Base-by-base conservation (phyloP, 805 yeast genomes). In the Wickerhamomyces rabaulensis region DNA sequence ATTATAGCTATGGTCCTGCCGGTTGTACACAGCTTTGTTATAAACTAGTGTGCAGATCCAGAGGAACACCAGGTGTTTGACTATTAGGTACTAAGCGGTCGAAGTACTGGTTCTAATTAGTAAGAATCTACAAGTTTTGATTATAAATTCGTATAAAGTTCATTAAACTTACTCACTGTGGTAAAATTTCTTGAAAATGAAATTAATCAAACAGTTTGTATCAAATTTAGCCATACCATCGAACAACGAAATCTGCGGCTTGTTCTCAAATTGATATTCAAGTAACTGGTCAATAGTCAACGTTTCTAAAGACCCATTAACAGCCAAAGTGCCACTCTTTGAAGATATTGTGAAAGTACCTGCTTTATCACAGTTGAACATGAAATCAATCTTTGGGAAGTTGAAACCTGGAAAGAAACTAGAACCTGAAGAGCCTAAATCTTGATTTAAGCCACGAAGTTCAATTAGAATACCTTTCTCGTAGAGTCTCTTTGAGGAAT, bases 311-410 rank as follows among this genome's bases (percentile, higher is more conserved):
- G 73, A 71, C 9, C 75, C 84, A 23, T 82, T 77, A 35, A 79
- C 80, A 39, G 81, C 85, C n/a, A 82, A 74, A 2, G 82, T 69
- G 8, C 89, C 91, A 60, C 76, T 79, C 4, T 87, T 79, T 9
- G 88, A 86, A 43, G 91, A 94, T 20, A 94, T 71, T 5, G 77
- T 76, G 59, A 88, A 89, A 23, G 73, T 75, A 2, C 92, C 92
- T 8, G 80, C 82, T 51, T 77, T 71, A 56, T 87, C 87, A 58
- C 92, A 84, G 51, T 85, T 78, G 59, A 89, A 82, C 66, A 85
- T 79, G 58, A 92, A 80, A 50, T 78, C 80, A 22, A 89, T 73
- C 56, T 84, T 86, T 16, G 85, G 84, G 41, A 80, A 71, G 47
- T 78, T 79, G 15, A 78, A 71, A 4, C 69, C 71, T 42, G 71